Conservation (phyloP, 441 rosid genomes). For the Syzygium malaccense region DNA sequence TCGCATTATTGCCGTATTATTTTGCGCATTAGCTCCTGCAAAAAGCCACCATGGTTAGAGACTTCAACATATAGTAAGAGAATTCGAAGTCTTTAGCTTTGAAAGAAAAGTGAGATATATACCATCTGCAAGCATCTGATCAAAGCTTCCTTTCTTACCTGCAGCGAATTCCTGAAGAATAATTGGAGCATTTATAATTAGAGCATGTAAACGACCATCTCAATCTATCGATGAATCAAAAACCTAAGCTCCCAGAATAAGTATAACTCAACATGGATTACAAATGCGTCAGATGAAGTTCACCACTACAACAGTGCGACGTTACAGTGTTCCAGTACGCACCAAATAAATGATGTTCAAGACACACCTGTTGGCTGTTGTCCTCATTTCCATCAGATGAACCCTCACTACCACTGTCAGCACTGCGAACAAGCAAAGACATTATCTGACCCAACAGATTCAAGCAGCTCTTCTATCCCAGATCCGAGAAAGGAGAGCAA, state of each 20-base stretch:
- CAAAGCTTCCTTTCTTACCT: slow-evolving; percentile 61
- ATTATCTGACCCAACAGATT: not conserved
- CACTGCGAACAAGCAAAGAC: slow-evolving; percentile 36
- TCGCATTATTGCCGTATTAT: slow-evolving; percentile 26
- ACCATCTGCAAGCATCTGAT: slow-evolving; percentile 93
- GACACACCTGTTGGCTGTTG: slow-evolving; percentile 56
- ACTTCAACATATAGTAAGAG: not conserved
- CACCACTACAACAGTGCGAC: not conserved
- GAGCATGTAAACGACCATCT: not conserved
- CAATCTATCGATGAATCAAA: not conserved
- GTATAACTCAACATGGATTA: not conserved
- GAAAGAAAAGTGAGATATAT: not conserved
- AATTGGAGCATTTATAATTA: not conserved
- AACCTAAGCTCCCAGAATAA: not conserved
- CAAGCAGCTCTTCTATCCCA: not conserved
- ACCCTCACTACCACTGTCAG: slow-evolving; percentile 87
- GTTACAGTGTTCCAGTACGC: not conserved
- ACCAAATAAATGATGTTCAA: not conserved
- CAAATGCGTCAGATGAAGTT: not conserved
- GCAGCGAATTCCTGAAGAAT: slow-evolving; percentile 44
- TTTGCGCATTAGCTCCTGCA: slow-evolving; percentile 57
- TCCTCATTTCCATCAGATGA: slow-evolving; percentile 88
- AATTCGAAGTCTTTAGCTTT: not conserved
- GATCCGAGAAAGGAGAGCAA: not conserved
- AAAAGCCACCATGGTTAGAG: not conserved